phyloP scores from a whole-genome alignment of 2,329 filamentous ascomycete genomes.

The Apiospora kogelbergensis region DNA sequence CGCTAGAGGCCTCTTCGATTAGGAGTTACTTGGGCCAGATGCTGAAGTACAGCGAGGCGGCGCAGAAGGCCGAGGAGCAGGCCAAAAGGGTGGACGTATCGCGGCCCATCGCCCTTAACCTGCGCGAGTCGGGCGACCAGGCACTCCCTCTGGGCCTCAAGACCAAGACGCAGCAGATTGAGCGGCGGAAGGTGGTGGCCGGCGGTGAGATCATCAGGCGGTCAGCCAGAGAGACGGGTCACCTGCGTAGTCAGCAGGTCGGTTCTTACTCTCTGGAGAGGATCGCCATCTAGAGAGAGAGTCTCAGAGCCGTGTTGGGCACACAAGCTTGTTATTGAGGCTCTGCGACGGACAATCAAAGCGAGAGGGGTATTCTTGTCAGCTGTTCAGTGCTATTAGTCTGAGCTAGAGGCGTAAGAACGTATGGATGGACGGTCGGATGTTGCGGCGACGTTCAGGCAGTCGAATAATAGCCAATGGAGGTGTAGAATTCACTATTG shows the following conservation, averaged over 20 bases:
- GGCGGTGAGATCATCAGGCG: slow-evolving; percentile 71
- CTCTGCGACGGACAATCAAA: not conserved
- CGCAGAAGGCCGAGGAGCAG: slow-evolving; percentile 25
- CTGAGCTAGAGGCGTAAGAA: not conserved
- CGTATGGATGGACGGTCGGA: not conserved
- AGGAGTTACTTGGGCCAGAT: slow-evolving; percentile 65
- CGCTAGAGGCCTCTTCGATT: slow-evolving; percentile 67
- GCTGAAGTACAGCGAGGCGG: slow-evolving; percentile 56
- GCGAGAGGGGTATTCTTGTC: not conserved
- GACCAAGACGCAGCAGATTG: slow-evolving; percentile 47
- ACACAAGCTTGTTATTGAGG: not conserved
- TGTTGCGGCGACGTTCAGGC: not conserved
- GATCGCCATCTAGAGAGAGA: slow-evolving; percentile 57
- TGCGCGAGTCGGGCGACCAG: slow-evolving; percentile 41
- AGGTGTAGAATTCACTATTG: not conserved
- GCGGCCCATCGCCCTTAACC: slow-evolving; percentile 47
- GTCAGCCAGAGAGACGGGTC: slow-evolving; percentile 71
- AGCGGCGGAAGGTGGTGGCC: slow-evolving; percentile 59
- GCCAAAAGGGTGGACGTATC: slow-evolving; percentile 30
- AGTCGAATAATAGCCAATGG: not conserved
- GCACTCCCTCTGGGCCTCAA: slow-evolving; percentile 74
- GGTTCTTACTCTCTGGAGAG: slow-evolving; percentile 82
- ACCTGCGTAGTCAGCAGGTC: slow-evolving; percentile 76
- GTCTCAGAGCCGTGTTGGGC: not conserved
- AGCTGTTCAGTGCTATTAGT: not conserved